Evolutionary conservation across 2,329 filamentous ascomycete species (phyloP).

Genomic region (Paraconiothyrium sp.): DNA sequence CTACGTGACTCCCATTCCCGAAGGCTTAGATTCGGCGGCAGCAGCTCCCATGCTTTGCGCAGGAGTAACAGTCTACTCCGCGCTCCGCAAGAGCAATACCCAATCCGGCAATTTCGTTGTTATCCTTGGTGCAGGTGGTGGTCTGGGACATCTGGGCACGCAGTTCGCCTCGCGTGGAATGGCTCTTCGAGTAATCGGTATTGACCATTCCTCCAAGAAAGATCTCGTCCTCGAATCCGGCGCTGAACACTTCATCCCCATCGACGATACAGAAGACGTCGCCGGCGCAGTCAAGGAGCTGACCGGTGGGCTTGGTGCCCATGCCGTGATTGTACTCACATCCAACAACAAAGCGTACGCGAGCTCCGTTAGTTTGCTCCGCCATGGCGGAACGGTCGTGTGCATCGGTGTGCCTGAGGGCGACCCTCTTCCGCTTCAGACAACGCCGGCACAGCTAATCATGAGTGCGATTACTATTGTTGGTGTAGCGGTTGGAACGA

Average conservation of each 20-base stretch:
- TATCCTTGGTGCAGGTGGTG: slow-evolving; percentile 66
- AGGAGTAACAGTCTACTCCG: slow-evolving; percentile 72
- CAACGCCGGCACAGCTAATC: slow-evolving; percentile 52
- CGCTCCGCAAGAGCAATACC: slow-evolving; percentile 68
- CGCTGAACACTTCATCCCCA: slow-evolving; percentile 72
- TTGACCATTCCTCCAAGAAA: slow-evolving; percentile 71
- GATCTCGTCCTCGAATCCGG: slow-evolving; percentile 69
- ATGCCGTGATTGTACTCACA: slow-evolving; percentile 67
- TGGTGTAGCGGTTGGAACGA: slow-evolving; percentile 57
- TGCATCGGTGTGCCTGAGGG: slow-evolving; percentile 60
- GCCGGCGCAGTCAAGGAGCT: slow-evolving; percentile 65
- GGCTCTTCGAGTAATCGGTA: slow-evolving; percentile 70
- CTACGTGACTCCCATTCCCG: slow-evolving; percentile 76
- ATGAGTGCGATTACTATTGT: slow-evolving; percentile 56
- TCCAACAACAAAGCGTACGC: slow-evolving; percentile 60
- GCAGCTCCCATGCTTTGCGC: slow-evolving; percentile 74
- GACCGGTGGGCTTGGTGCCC: slow-evolving; percentile 67
- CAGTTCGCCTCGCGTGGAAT: slow-evolving; percentile 69
- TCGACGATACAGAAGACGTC: slow-evolving; percentile 63
- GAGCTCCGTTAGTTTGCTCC: slow-evolving; percentile 51
- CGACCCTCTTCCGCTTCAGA: slow-evolving; percentile 55
- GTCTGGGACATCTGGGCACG: slow-evolving; percentile 71
- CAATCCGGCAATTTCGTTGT: slow-evolving; percentile 69
- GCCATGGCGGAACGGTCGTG: slow-evolving; percentile 57
- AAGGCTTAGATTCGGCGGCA: slow-evolving; percentile 64